Percentiles rank a stretch among this genome's conserved stretches.
These are phyloP conservation scores for Rosa rugosa DNA, from an alignment of 306 rosid species.

Conservation along the genomic window DNA sequence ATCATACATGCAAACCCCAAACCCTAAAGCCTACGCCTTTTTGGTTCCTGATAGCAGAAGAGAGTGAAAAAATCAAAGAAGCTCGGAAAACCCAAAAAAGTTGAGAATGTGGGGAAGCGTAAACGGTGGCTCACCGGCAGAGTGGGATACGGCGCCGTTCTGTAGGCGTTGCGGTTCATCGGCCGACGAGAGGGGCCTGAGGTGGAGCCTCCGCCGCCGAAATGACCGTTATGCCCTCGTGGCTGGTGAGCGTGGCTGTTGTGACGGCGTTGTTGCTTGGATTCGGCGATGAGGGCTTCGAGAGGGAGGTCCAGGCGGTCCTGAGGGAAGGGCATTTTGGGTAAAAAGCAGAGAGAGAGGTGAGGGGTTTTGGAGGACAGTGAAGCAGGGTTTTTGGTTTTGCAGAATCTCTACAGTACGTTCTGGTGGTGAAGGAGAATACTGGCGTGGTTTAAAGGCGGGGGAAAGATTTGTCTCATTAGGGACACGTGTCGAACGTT, in stretches of 20 bases:
- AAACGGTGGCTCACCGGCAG: constrained; percentile 14
- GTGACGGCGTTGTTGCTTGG: neutral
- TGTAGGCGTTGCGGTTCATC: constrained; percentile 6
- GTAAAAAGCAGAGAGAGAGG: neutral
- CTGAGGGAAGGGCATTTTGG: constrained; percentile 21
- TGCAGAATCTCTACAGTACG: neutral
- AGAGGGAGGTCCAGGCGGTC: constrained; percentile 42
- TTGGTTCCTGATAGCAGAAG: neutral
- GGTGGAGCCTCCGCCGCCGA: constrained; percentile 14
- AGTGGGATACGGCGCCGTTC: constrained; percentile 24
- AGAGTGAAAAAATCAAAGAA: neutral
- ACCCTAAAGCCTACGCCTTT: neutral
- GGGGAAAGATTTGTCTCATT: neutral
- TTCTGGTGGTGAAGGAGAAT: neutral
- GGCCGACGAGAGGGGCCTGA: constrained; percentile 33
- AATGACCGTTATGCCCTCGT: constrained; percentile 1
- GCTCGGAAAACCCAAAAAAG: neutral
- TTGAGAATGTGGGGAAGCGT: neutral
- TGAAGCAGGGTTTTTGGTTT: neutral
- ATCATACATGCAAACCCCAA: neutral
- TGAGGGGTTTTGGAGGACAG: neutral
- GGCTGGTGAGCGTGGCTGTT: neutral
- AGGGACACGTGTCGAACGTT: neutral
- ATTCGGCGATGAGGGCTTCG: constrained; percentile 27
- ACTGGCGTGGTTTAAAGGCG: neutral